Evolutionary conservation across 2,329 filamentous ascomycete species (phyloP), one percentile per base, ranked within the genome.

Genomic region (Aspergillus clavatus): DNA sequence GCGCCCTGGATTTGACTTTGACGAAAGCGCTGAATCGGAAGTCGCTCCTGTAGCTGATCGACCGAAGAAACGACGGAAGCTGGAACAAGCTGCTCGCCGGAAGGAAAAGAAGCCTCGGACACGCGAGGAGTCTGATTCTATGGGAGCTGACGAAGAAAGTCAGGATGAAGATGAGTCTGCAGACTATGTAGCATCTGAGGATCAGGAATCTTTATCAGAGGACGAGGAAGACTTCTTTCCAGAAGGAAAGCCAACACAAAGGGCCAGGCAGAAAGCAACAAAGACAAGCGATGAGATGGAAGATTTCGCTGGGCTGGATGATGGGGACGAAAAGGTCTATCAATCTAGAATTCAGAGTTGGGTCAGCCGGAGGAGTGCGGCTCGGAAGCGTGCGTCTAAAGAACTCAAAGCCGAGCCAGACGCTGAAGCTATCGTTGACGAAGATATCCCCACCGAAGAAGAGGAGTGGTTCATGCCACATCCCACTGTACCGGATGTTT

Each of bases 291-390:
- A 62, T 56, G 27, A 71, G 56, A 48, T 76, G 6, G 78, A 82
- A 54, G 80, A 83, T 55, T 65, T 84, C 23, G 73, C 76, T 10
- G 79, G 79, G 2, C 68, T 96, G 16, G 93, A 98, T 58, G 93
- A 98, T 64, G 94, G 93, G 0, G 86, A 95, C 48, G 90, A 96
- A 63, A 71, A 76, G 0, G 76, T 89, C 16, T 98, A 94, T 62
- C 85, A 88, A 58, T 72, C 73, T 36, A 81, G 93, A 33, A 66
- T 98, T 3, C 76, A 80, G 18, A 80, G 80, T 43, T 98, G 93
- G 93, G 77, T 86, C 1, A 71, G 76, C 38, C 73, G 78, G 51
- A 76, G 86, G 58, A 77, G 79, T 48, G 73, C 73, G 45, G 84
- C 84, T 38, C 74, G 86, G 46, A 69, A 66, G 53, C 70, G 71